Percentiles rank a stretch among this genome's conserved stretches.
These are phyloP conservation scores for Microcera coccophila DNA, from an alignment of 2,329 filamentous ascomycete genomes.

Conservation along the genomic window DNA sequence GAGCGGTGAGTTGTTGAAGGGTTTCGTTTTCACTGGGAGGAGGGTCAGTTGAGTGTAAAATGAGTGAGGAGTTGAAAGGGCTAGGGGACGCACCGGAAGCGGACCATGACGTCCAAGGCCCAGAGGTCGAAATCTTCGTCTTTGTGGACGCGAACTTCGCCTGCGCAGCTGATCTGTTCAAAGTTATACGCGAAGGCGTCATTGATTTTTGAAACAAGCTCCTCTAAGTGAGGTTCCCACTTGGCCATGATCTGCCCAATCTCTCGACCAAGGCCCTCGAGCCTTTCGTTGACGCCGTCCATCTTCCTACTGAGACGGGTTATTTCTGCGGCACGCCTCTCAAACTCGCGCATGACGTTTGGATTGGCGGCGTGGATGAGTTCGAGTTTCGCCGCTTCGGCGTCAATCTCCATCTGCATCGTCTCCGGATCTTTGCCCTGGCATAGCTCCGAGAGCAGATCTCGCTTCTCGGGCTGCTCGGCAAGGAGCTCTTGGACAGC, in stretches of 20 bases:
- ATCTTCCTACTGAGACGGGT: constrained; percentile 57
- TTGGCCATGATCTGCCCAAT: constrained; percentile 64
- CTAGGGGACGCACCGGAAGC: constrained; percentile 68
- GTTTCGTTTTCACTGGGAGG: constrained; percentile 66
- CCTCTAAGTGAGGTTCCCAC: constrained; percentile 84
- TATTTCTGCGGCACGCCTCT: constrained; percentile 68
- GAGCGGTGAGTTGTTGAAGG: constrained; percentile 79
- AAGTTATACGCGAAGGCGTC: constrained; percentile 92
- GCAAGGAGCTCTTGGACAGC: constrained; percentile 39
- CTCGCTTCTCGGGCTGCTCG: constrained; percentile 36
- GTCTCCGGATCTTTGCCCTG: constrained; percentile 55
- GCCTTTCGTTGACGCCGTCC: constrained; percentile 48
- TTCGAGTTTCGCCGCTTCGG: constrained; percentile 70
- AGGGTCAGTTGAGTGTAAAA: constrained; percentile 8
- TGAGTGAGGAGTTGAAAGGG: background rate
- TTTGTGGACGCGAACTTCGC: constrained; percentile 84
- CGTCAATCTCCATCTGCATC: constrained; percentile 68
- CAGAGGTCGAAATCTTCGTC: constrained; percentile 91
- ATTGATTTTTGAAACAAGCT: constrained; percentile 75
- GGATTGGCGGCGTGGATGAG: constrained; percentile 76
- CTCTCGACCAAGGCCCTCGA: constrained; percentile 52
- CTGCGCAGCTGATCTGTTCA: constrained; percentile 87
- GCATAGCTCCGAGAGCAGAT: constrained; percentile 43
- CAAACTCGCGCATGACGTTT: constrained; percentile 71
- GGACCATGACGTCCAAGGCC: constrained; percentile 91